Evolutionary conservation across 768 basidiomycete genomes (phyloP).

Genomic region (Amanita subjunquillea): DNA sequence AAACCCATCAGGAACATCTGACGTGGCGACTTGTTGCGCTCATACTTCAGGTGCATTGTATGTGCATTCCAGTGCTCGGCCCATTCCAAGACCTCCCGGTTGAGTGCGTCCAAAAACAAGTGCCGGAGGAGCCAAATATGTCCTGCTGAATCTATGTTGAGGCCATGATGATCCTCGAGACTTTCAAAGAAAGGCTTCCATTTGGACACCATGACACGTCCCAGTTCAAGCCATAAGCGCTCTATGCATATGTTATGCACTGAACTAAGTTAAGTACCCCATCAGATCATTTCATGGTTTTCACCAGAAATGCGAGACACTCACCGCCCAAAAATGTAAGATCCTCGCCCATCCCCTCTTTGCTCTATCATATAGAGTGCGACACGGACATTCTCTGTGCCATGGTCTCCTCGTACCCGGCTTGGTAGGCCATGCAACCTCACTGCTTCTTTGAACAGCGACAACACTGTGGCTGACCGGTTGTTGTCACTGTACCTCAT

Average conservation of each 20-base stretch:
- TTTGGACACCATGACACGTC: slow-evolving; percentile 16
- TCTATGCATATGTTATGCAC: slow-evolving; percentile 20
- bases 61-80: slow-evolving; percentile 21
- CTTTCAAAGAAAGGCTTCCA: slow-evolving; percentile 22
- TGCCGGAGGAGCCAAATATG: slow-evolving; percentile 27
- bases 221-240: slow-evolving; percentile 26
- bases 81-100: slow-evolving; percentile 16
- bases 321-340: too few relatives aligned
- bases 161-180: slow-evolving; percentile 17
- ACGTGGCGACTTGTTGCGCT: slow-evolving; percentile 7
- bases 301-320: too few relatives aligned
- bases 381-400: slow-evolving; percentile 17
- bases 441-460: slow-evolving; percentile 4
- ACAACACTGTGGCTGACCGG: slow-evolving; percentile 14
- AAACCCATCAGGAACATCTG: slow-evolving; percentile 14
- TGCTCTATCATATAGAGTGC: slow-evolving; percentile 16
- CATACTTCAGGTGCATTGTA: slow-evolving; percentile 5
- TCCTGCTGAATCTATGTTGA: slow-evolving; percentile 12
- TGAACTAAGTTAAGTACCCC: background rate
- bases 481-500: slow-evolving; percentile 13
- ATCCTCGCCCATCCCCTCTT: slow-evolving; percentile 12
- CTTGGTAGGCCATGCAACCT: slow-evolving; percentile 9
- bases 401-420: slow-evolving; percentile 14
- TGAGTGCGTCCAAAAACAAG: slow-evolving; percentile 20
- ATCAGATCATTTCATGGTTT: too few relatives aligned